These are phyloP conservation scores for Agapanthus africanus DNA, from an alignment of 106 monocot species.

Conservation along the genomic window DNA sequence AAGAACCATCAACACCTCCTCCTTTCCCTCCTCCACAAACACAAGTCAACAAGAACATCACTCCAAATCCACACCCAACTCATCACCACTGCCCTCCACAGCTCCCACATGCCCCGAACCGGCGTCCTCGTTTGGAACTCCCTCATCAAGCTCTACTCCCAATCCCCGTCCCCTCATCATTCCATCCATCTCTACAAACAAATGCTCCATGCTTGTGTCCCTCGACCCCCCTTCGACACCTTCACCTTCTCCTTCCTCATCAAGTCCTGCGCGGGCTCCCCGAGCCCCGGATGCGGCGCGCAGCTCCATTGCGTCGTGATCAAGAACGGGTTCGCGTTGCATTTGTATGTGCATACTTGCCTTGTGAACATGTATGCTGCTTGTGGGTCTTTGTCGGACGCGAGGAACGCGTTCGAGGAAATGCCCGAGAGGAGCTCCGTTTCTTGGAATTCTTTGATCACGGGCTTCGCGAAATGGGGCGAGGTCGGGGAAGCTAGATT, in stretches of 20 bases:
- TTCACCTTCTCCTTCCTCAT: conserved; percentile 62
- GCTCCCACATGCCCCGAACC: not conserved
- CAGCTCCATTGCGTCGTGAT: conserved; percentile 42
- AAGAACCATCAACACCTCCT: not conserved
- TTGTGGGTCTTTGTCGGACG: conserved; percentile 31
- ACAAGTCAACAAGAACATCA: conserved; percentile 9
- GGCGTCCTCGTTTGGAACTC: conserved; percentile 38
- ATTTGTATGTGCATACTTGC: conserved; percentile 59
- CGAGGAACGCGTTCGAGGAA: conserved; percentile 44
- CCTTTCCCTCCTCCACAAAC: conserved; percentile 23
- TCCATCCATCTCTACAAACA: conserved; percentile 50
- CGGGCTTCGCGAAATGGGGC: conserved; percentile 46
- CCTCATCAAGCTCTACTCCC: conserved; percentile 51
- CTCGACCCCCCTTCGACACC: conserved; percentile 17
- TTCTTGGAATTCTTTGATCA: conserved; percentile 62
- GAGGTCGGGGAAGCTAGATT: conserved; percentile 26
- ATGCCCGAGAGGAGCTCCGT: conserved; percentile 56
- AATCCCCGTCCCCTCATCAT: conserved; percentile 30
- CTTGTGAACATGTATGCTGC: conserved; percentile 41
- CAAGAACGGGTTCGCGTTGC: conserved; percentile 39
- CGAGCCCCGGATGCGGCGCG: not conserved
- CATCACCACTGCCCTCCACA: conserved; percentile 27
- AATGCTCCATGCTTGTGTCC: conserved; percentile 4
- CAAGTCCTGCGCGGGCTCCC: conserved; percentile 55
- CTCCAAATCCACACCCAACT: conserved; percentile 50